Evolutionary conservation across 1,284 basidiomycete genomes (phyloP).

Genomic region (Sporisorium iseilematis-ciliati): DNA sequence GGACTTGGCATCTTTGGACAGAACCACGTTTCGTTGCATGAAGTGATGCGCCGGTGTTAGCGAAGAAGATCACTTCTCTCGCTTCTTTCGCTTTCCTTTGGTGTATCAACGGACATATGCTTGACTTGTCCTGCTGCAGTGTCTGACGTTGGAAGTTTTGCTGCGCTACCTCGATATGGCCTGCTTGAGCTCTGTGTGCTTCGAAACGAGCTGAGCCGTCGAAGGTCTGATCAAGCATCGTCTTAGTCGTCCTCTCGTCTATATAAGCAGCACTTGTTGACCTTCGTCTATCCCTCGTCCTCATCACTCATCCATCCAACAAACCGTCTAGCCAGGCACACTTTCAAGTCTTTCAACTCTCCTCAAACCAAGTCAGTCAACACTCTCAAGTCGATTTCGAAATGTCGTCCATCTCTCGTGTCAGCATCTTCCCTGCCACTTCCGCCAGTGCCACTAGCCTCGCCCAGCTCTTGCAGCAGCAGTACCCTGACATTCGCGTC

Average conservation of each 20-base stretch:
- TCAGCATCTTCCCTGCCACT: constrained; percentile 40
- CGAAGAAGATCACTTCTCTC: too few relatives aligned
- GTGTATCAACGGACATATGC: too few relatives aligned
- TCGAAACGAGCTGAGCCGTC: not conserved
- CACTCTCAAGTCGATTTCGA: not conserved
- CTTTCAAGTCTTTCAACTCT: not conserved
- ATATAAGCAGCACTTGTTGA: constrained; percentile 4
- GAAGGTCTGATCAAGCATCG: not conserved
- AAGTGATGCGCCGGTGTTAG: too few relatives aligned
- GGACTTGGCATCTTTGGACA: too few relatives aligned
- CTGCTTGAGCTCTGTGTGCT: not conserved
- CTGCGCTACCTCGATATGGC: too few relatives aligned
- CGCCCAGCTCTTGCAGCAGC: constrained; percentile 18
- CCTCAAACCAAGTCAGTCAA: not conserved
- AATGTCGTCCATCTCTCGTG: too few relatives aligned
- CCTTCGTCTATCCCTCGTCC: not conserved
- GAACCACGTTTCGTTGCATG: too few relatives aligned
- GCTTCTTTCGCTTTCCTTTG: too few relatives aligned
- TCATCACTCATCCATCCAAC: not conserved
- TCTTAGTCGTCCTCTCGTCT: not conserved
- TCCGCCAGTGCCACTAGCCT: constrained; percentile 16
- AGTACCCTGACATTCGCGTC: constrained; percentile 21
- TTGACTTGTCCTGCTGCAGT: too few relatives aligned
- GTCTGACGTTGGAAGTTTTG: too few relatives aligned
- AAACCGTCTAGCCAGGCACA: not conserved